phyloP scores from a whole-genome alignment of 176 grass and related monocot species.

The Musa troglodytarum region DNA sequence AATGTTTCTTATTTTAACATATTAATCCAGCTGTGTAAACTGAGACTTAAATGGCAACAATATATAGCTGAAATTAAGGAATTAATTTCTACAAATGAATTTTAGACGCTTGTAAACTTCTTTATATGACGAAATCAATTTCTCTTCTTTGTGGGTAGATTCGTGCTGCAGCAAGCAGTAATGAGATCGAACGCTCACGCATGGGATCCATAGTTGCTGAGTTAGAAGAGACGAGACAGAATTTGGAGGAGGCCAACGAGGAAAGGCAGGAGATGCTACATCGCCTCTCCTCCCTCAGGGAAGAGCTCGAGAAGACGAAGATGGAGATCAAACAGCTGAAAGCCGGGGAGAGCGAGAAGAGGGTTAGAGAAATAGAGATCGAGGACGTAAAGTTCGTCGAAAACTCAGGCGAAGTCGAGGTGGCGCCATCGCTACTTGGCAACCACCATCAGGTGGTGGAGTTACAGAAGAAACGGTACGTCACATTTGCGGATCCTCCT shows the following conservation, averaged over 20 bases:
- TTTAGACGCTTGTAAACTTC: too few species aligned
- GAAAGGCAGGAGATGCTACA: slow-evolving; percentile 60
- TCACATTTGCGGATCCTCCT: slow-evolving; percentile 72
- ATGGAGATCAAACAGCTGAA: slow-evolving; percentile 53
- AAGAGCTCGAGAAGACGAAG: slow-evolving; percentile 60
- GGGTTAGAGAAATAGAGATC: slow-evolving; percentile 44
- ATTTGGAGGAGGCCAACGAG: slow-evolving; percentile 47
- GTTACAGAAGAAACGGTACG: slow-evolving; percentile 83
- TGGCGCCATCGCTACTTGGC: not conserved
- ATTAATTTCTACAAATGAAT: too few species aligned
- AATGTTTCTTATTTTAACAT: too few species aligned
- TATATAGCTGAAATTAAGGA: too few species aligned
- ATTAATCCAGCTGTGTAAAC: too few species aligned
- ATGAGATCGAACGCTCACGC: slow-evolving; percentile 5
- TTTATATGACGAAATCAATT: not conserved
- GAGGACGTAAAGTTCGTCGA: slow-evolving; percentile 60
- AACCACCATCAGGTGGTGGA: slow-evolving; percentile 11
- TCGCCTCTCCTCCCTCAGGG: slow-evolving; percentile 44
- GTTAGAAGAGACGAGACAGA: slow-evolving; percentile 45
- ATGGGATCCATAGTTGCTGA: slow-evolving; percentile 16
- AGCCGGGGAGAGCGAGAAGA: slow-evolving; percentile 23
- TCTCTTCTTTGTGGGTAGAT: slow-evolving; percentile 14
- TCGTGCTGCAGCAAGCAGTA: slow-evolving; percentile 19
- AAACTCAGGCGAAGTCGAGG: slow-evolving; percentile 8
- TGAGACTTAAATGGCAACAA: too few species aligned